Evolutionary conservation across 306 rosid genomes (phyloP).

Genomic region (Alnus rubra): DNA sequence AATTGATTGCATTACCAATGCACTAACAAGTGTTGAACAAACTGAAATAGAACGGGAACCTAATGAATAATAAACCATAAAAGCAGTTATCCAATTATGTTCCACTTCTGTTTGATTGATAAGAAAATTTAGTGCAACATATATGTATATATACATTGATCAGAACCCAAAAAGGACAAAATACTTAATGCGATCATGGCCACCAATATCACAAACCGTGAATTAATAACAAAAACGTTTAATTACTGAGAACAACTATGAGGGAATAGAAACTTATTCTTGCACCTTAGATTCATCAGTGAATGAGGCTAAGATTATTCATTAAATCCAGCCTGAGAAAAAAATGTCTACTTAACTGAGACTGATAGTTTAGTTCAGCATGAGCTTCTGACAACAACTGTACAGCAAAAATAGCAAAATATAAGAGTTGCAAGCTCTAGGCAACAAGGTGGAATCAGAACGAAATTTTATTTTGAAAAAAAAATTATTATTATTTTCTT

Average conservation of each 20-base stretch:
- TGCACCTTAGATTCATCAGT: neutral
- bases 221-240: neutral
- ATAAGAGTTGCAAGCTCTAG: neutral
- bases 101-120: constrained; percentile 22
- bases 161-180: neutral
- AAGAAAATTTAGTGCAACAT: constrained; percentile 7
- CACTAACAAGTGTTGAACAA: constrained; percentile 29
- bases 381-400: neutral
- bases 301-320: neutral
- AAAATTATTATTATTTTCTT: too few species aligned
- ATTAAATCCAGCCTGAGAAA: neutral
- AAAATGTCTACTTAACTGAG: neutral
- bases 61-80: constrained; percentile 12
- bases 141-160: neutral
- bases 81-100: constrained; percentile 8
- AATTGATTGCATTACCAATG: constrained; percentile 75
- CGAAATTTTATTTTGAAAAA: too few species aligned
- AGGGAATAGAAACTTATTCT: neutral
- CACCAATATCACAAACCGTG: neutral
- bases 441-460: neutral
- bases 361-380: neutral
- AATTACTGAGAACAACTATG: neutral
- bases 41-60: constrained; percentile 34
- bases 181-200: constrained; percentile 6
- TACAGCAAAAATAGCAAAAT: neutral